These are phyloP conservation scores for Pichia californica DNA, from an alignment of 805 yeast species.

Conservation along the genomic window DNA sequence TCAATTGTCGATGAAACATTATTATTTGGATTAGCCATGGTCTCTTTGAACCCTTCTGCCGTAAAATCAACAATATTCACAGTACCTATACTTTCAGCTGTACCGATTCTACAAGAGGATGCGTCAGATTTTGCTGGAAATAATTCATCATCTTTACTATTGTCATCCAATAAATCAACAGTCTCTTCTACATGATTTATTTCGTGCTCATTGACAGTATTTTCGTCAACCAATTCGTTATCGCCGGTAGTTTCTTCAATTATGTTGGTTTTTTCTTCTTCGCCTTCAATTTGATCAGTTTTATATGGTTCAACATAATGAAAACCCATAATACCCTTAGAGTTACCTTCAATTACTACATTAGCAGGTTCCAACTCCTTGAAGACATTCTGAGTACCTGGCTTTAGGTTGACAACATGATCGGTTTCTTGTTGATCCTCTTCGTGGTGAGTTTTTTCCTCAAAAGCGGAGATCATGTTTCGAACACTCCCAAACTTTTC, in stretches of 20 bases:
- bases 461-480: constrained; percentile 6
- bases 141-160: neutral
- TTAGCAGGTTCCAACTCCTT: no score
- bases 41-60: neutral
- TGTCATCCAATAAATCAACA: neutral
- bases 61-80: neutral
- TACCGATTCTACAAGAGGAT: neutral
- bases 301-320: neutral
- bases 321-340: neutral
- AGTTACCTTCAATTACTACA: neutral
- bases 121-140: neutral
- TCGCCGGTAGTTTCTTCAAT: no score
- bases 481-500: constrained; percentile 3
- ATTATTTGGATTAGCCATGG: neutral
- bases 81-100: neutral
- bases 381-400: no score
- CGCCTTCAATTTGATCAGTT: neutral
- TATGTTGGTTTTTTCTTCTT: neutral
- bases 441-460: neutral
- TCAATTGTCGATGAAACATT: neutral
- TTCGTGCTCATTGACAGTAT: neutral
- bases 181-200: neutral
- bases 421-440: no score
- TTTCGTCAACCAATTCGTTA: no score
- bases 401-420: no score